Percentiles rank a stretch among this genome's conserved stretches.
phyloP scores from a whole-genome alignment of 176 grass and related monocot genomes.

The Dendrocalamus sinicus region DNA sequence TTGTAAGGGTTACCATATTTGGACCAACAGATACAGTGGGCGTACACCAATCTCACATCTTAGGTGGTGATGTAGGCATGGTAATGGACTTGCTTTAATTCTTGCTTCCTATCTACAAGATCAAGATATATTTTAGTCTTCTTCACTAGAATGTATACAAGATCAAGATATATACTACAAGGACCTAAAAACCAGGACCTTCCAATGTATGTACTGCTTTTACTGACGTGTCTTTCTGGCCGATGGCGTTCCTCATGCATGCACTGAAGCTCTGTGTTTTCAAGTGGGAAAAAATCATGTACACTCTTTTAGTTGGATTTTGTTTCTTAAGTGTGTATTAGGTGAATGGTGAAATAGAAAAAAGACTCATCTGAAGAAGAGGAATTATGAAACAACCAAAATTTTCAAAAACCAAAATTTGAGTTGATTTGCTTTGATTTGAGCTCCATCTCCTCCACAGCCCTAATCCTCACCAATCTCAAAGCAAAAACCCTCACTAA shows the following conservation, averaged over 20 bases:
- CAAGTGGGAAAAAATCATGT: neutral
- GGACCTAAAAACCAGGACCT: neutral
- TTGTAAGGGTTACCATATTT: conserved; percentile 13
- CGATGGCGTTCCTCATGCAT: conserved; percentile 21
- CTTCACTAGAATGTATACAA: neutral
- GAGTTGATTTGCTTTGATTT: too few relatives aligned
- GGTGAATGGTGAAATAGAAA: neutral
- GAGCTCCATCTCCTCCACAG: too few relatives aligned
- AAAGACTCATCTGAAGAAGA: neutral
- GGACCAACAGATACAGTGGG: neutral
- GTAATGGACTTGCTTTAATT: neutral
- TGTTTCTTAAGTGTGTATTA: neutral
- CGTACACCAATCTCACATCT: neutral
- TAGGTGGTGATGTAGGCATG: neutral
- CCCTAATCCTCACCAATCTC: too few relatives aligned
- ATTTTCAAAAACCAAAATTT: too few relatives aligned
- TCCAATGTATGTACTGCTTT: neutral
- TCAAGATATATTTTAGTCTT: neutral
- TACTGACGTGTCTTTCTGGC: neutral
- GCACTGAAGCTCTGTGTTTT: neutral
- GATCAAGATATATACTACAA: neutral
- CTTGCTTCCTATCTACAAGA: conserved; percentile 1
- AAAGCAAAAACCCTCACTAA: too few relatives aligned
- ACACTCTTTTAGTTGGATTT: neutral
- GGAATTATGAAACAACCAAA: too few relatives aligned